Evolutionary conservation across 768 basidiomycete genomes (phyloP).

Genomic region (Phanerochaete sordida): DNA sequence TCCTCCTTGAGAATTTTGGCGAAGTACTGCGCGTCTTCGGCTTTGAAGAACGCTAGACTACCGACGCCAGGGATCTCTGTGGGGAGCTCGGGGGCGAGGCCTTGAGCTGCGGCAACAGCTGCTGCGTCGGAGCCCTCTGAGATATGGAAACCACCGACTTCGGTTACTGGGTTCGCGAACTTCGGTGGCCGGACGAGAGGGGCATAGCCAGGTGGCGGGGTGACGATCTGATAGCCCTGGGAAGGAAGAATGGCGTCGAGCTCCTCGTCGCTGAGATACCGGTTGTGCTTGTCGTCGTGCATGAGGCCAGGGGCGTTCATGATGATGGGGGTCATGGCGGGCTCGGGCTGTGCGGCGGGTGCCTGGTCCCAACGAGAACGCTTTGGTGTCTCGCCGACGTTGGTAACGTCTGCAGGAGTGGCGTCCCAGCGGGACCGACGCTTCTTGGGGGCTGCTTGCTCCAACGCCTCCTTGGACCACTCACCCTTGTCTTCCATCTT

Average conservation of each 20-base stretch:
- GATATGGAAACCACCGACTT: constrained; percentile 89
- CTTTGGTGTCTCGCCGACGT: constrained; percentile 68
- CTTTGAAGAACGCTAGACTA: constrained; percentile 95
- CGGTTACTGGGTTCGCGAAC: constrained; percentile 45
- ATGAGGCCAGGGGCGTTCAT: constrained; percentile 82
- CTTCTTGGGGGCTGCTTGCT: constrained; percentile 80
- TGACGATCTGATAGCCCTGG: constrained; percentile 86
- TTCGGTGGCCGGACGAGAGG: constrained; percentile 62
- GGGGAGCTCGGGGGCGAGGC: constrained; percentile 88
- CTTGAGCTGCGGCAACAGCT: constrained; percentile 84
- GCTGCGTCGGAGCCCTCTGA: constrained; percentile 93
- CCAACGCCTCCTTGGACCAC: constrained; percentile 75
- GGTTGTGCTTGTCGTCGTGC: constrained; percentile 94
- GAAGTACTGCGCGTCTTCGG: constrained; percentile 97
- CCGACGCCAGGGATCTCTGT: constrained; percentile 99
- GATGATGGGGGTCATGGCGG: constrained; percentile 74
- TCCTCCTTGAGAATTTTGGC: constrained; percentile 94
- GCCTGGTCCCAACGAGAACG: constrained; percentile 98
- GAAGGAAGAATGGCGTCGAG: constrained; percentile 85
- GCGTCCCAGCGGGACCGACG: constrained; percentile 97
- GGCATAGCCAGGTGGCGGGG: constrained; percentile 92
- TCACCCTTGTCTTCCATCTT: constrained; percentile 60
- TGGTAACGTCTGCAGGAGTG: constrained; percentile 67
- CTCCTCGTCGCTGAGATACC: constrained; percentile 95
- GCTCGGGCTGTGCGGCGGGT: constrained; percentile 58